Evolutionary conservation across 2,329 filamentous ascomycete genomes (phyloP).

Genomic region (Didymosphaeria variabile): DNA sequence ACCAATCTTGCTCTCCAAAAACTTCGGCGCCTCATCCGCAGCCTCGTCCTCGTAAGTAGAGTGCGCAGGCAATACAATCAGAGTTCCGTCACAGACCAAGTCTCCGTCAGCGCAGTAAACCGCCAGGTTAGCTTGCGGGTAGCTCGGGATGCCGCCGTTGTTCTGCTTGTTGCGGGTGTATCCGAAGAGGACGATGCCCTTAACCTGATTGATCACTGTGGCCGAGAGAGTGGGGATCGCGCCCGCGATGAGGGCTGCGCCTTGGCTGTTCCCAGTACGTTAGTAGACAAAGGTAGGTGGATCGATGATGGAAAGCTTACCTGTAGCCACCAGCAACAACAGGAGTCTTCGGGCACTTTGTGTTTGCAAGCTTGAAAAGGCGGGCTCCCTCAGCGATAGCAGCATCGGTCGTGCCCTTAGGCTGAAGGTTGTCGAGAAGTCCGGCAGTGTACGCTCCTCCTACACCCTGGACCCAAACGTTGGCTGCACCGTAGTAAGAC

Average conservation of each 20-base stretch:
- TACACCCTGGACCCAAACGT: slow-evolving; percentile 45
- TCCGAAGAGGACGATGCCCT: slow-evolving; percentile 52
- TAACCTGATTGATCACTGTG: slow-evolving; percentile 40
- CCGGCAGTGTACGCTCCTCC: slow-evolving; percentile 48
- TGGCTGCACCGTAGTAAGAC: slow-evolving; percentile 30
- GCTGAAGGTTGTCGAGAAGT: slow-evolving; percentile 44
- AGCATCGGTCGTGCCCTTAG: slow-evolving; percentile 40
- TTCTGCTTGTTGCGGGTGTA: slow-evolving; percentile 53
- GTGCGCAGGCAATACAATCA: slow-evolving; percentile 45
- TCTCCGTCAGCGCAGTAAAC: slow-evolving; percentile 49
- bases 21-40: slow-evolving; percentile 34
- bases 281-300: background rate
- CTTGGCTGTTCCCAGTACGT: slow-evolving; percentile 40
- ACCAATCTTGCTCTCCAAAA: slow-evolving; percentile 29
- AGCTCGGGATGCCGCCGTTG: slow-evolving; percentile 44
- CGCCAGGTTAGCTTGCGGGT: slow-evolving; percentile 42
- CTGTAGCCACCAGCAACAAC: slow-evolving; percentile 54
- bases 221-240: slow-evolving; percentile 40
- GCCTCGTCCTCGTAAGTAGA: slow-evolving; percentile 42
- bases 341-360: slow-evolving; percentile 49
- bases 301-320: slow-evolving; percentile 21
- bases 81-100: slow-evolving; percentile 46
- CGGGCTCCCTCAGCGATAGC: slow-evolving; percentile 47
- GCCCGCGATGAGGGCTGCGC: slow-evolving; percentile 50
- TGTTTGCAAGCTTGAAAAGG: slow-evolving; percentile 48